Percentiles rank a stretch among this genome's conserved stretches.
Conservation (phyloP, 306 rosid species). For the Quercus dentata region DNA sequence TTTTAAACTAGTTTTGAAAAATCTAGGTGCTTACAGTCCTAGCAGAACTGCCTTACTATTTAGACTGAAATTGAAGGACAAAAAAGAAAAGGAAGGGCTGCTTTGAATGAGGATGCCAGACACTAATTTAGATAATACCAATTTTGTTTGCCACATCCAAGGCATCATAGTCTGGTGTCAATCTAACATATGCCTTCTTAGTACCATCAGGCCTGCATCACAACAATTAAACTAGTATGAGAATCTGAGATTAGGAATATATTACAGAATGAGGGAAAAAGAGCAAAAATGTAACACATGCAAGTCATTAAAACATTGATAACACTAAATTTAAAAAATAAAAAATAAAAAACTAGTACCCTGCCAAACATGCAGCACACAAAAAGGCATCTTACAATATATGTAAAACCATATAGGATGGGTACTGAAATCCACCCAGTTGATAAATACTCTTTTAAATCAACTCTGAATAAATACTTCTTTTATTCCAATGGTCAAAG, state of each 20-base stretch:
- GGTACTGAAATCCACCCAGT: background rate
- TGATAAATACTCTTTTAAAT: background rate
- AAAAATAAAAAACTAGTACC: background rate
- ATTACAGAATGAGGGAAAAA: background rate
- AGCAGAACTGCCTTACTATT: slow-evolving; percentile 18
- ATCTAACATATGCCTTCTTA: slow-evolving; percentile 85
- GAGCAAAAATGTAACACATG: background rate
- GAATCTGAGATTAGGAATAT: background rate
- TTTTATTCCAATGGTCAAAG: background rate
- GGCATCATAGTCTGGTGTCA: slow-evolving; percentile 87
- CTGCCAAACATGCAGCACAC: too few relatives aligned
- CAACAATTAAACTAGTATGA: background rate
- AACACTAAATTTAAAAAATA: too few relatives aligned
- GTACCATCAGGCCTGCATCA: slow-evolving; percentile 88
- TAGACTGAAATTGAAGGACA: background rate
- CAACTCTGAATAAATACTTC: background rate
- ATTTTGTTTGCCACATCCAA: slow-evolving; percentile 91
- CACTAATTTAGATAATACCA: slow-evolving; percentile 61
- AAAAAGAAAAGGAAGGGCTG: too few relatives aligned
- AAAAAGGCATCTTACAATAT: background rate
- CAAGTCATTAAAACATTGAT: background rate
- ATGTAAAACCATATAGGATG: background rate
- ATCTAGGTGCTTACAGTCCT: background rate
- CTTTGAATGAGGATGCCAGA: background rate
- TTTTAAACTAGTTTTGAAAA: background rate